Evolutionary conservation across 2,329 filamentous ascomycete genomes (phyloP).

Genomic region (Neofusicoccum umdonicola): DNA sequence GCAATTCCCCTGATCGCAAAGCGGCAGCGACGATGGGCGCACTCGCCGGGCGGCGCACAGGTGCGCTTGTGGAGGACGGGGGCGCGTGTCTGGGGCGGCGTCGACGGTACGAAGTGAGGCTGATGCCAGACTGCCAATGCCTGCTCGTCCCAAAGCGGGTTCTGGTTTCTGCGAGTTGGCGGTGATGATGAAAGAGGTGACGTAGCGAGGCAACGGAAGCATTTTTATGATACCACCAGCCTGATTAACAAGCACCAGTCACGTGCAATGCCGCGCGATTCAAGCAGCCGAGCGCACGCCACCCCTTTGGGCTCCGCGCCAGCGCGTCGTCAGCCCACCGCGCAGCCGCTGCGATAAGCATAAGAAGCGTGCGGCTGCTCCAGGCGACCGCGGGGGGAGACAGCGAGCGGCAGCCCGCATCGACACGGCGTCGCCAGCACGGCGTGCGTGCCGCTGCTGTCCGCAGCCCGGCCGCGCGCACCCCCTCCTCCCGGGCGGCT

Average conservation of each 20-base stretch:
- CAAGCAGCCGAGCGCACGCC: conserved; percentile 10
- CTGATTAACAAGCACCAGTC: conserved; percentile 14
- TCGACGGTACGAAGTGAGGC: conserved; percentile 17
- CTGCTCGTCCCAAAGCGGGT: conserved; percentile 17
- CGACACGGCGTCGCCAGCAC: not conserved
- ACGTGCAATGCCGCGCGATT: conserved; percentile 2
- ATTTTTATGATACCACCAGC: conserved; percentile 16
- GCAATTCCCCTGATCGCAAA: conserved; percentile 17
- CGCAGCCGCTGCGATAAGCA: conserved; percentile 4
- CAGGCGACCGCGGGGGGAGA: not conserved
- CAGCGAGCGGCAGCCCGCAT: not conserved
- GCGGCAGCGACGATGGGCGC: conserved; percentile 15
- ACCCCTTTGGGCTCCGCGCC: not conserved
- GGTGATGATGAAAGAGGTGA: conserved; percentile 18
- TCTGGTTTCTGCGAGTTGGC: conserved; percentile 17
- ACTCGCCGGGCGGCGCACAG: conserved; percentile 14
- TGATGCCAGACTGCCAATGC: conserved; percentile 18
- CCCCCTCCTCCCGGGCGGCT: conserved; percentile 8
- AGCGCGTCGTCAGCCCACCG: conserved; percentile 6
- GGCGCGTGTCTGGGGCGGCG: conserved; percentile 13
- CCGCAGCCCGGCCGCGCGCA: not conserved
- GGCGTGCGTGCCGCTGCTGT: not conserved
- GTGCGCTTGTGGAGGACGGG: not conserved
- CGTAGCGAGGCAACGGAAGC: conserved; percentile 18
- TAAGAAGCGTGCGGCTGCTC: not conserved